Evolutionary conservation across 1,139 yeast genomes (phyloP).

Genomic region (Spencermartinsiella ligniputridi): DNA sequence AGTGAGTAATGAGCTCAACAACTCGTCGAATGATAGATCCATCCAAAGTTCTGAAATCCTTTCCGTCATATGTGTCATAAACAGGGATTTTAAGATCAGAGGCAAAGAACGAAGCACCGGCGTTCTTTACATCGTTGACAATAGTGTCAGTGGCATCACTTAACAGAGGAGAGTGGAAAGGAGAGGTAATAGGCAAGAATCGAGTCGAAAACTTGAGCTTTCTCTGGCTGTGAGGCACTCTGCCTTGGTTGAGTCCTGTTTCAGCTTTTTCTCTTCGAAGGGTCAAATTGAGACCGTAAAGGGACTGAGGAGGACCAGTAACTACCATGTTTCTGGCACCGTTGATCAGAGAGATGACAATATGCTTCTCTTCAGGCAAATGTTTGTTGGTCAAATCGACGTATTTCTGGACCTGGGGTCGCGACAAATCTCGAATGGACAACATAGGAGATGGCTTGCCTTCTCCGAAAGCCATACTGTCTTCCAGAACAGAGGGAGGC

Average conservation of each 20-base stretch:
- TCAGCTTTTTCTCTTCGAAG: conserved; percentile 94
- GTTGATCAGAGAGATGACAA: conserved; percentile 83
- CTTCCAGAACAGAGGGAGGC: conserved; percentile 91
- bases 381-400: conserved; percentile 88
- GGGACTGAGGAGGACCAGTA: conserved; percentile 98
- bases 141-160: conserved; percentile 66
- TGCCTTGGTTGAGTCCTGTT: conserved; percentile 88
- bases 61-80: conserved; percentile 82
- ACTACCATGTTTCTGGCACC: conserved; percentile 96
- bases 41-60: conserved; percentile 57
- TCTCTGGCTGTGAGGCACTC: conserved; percentile 90
- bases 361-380: conserved; percentile 86
- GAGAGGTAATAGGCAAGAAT: conserved; percentile 92
- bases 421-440: conserved; percentile 81
- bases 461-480: conserved; percentile 89
- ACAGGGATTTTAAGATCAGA: conserved; percentile 73
- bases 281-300: conserved; percentile 89
- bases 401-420: conserved; percentile 70
- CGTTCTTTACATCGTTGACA: conserved; percentile 56
- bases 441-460: conserved; percentile 98
- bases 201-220: conserved; percentile 89
- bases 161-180: conserved; percentile 91
- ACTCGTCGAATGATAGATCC: conserved; percentile 59
- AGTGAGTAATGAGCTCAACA: conserved; percentile 74
- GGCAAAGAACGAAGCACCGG: conserved; percentile 54